Conservation (phyloP, 176 grass and related monocot genomes). For the Musa beccarii region DNA sequence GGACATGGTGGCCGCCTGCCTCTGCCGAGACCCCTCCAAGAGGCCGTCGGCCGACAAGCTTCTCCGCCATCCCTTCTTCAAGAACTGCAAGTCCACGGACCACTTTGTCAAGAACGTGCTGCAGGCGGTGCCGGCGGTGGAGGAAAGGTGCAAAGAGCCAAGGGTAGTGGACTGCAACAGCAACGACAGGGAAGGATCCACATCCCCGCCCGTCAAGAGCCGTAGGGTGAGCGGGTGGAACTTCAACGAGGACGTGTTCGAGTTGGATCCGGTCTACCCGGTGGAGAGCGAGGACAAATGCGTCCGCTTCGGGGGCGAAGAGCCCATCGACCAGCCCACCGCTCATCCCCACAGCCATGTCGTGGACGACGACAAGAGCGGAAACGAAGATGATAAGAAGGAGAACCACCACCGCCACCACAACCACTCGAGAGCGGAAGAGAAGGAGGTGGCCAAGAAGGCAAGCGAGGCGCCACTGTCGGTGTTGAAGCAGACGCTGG, state of each 20-base stretch:
- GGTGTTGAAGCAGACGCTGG: constrained; percentile 28
- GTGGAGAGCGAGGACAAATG: constrained; percentile 8
- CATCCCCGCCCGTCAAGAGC: constrained; percentile 25
- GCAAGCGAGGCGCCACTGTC: neutral
- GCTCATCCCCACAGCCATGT: neutral
- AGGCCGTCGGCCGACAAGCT: constrained; percentile 78
- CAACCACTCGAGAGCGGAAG: neutral
- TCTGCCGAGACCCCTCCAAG: constrained; percentile 60
- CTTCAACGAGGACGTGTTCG: constrained; percentile 48
- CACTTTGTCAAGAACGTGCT: constrained; percentile 65
- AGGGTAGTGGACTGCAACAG: constrained; percentile 8
- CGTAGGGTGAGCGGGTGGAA: constrained; percentile 80
- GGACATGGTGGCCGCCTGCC: constrained; percentile 78
- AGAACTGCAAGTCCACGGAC: constrained; percentile 51
- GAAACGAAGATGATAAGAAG: neutral
- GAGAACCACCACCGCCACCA: neutral
- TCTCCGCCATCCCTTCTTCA: constrained; percentile 76
- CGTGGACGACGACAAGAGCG: neutral
- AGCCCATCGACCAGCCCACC: neutral
- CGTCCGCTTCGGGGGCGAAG: neutral
- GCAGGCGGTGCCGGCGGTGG: constrained; percentile 40
- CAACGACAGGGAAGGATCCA: constrained; percentile 4
- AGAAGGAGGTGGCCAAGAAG: constrained; percentile 14
- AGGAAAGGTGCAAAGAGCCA: constrained; percentile 36
- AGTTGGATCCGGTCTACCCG: constrained; percentile 31